Conservation (phyloP, 2,329 filamentous ascomycete species). For the Ilyonectria destructans region DNA sequence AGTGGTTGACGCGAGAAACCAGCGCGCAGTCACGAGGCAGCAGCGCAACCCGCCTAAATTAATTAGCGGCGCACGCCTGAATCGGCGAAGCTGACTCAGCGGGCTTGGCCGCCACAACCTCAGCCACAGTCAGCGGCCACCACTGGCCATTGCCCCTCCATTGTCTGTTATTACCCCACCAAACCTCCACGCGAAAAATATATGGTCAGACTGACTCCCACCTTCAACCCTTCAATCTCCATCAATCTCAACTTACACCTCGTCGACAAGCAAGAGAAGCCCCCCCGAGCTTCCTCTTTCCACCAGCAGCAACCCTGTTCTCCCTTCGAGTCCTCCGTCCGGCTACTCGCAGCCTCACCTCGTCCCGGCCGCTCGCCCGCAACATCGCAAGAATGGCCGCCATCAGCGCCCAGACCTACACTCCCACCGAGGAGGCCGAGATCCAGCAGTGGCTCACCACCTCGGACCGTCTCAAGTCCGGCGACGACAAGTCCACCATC, state of each 20-base stretch:
- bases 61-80: constrained; percentile 7
- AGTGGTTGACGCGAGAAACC: constrained; percentile 53
- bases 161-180: constrained; percentile 5
- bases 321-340: constrained; percentile 58
- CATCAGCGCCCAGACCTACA: constrained; percentile 80
- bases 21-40: constrained; percentile 55
- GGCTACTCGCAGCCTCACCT: constrained; percentile 56
- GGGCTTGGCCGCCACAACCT: background rate
- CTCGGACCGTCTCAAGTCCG: constrained; percentile 75
- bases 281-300: constrained; percentile 47
- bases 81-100: constrained; percentile 22
- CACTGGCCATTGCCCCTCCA: constrained; percentile 42
- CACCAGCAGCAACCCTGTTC: constrained; percentile 56
- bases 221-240: constrained; percentile 12
- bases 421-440: constrained; percentile 85
- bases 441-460: constrained; percentile 92
- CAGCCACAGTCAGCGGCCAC: constrained; percentile 29
- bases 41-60: constrained; percentile 20
- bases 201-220: constrained; percentile 37
- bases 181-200: constrained; percentile 22
- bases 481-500: constrained; percentile 76
- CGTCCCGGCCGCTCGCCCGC: constrained; percentile 50
- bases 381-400: constrained; percentile 72
- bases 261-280: constrained; percentile 45
- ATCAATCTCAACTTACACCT: constrained; percentile 19